phyloP scores from a whole-genome alignment of 495 filamentous ascomycete species.

The Pyrenopolyporus hunteri region DNA sequence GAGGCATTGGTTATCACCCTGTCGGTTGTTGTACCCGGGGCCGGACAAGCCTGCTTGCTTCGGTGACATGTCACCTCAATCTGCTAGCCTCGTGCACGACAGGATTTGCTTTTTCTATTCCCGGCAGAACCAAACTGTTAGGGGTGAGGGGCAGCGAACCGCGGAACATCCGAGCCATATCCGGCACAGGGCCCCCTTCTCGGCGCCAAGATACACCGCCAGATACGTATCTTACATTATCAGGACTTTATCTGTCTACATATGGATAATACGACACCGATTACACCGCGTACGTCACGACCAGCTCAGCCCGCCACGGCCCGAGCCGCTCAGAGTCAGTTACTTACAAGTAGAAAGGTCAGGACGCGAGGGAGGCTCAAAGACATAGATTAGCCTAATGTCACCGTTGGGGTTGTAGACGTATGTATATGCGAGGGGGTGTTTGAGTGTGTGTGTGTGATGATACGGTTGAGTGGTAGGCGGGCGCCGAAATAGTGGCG shows the following conservation, averaged over 20 bases:
- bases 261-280: not conserved
- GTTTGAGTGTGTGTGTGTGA: constrained; percentile 16
- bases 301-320: constrained; percentile 17
- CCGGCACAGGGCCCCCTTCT: constrained; percentile 23
- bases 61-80: constrained; percentile 36
- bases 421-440: too few species aligned
- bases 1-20: constrained; percentile 35
- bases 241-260: not conserved
- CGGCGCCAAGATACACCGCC: constrained; percentile 22
- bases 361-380: constrained; percentile 18
- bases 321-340: constrained; percentile 24
- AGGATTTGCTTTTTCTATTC: constrained; percentile 28
- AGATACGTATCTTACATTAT: constrained; percentile 23
- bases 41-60: constrained; percentile 26
- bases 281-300: not conserved
- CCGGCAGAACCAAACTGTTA: constrained; percentile 34
- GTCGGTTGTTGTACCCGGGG: constrained; percentile 29
- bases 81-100: constrained; percentile 31
- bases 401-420: too few species aligned
- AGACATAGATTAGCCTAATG: constrained; percentile 13
- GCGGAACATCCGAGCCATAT: constrained; percentile 30
- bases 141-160: constrained; percentile 22
- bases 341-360: not conserved
- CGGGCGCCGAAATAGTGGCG: constrained; percentile 1
- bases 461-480: constrained; percentile 31